Base-by-base conservation (phyloP, 768 basidiomycete genomes). In the Lactarius hatsudake region DNA sequence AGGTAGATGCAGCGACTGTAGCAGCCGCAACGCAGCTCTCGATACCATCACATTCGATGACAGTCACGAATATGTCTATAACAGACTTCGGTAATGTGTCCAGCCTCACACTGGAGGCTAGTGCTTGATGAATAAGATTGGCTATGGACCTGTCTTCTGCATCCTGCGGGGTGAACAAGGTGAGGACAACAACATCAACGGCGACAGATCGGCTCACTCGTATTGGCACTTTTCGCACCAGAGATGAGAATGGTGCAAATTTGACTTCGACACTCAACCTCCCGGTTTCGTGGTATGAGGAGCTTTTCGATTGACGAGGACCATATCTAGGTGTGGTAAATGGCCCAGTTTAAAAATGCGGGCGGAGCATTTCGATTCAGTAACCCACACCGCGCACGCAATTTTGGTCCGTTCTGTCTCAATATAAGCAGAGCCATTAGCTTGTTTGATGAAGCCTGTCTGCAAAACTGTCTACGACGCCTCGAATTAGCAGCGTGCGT, bases 401-500 rank as follows among this genome's bases (percentile, higher is more conserved):
- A 99, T 87, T 79, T 99, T 99, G 0, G 93, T 92, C 63, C 84
- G 84, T 64, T 91, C 90, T 1, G 90, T 91, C 78, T 99, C 97
- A 72, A 99, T 91, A 75, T 98, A 99, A 13, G 94, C 95, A 20
- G 95, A 97, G 1, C 97, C 97, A 74, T 94, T 96, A 1, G 97
- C 96, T 78, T 97, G 94, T 68, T 80, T 90, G 62, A 97, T 94
- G 17, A 98, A 79, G 10, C 95, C 94, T 34, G 93, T 87, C 75
- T 95, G 89, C 58, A 99, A 79, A 77, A 93, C 96, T 99, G 70
- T 63, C 67, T 61, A 67, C 58, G 34, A 61, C 61, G 58, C 57
- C 53, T 64, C 57, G 54, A 59, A 40, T 63, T n/a, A 43, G 59
- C 38, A 28, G 65, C 18, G 55, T 55, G 59, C 48, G 36, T 34